Percentiles rank a stretch among this genome's conserved stretches.
phyloP scores from a whole-genome alignment of 2,329 filamentous ascomycete species.

The Fusarium mangiferae region DNA sequence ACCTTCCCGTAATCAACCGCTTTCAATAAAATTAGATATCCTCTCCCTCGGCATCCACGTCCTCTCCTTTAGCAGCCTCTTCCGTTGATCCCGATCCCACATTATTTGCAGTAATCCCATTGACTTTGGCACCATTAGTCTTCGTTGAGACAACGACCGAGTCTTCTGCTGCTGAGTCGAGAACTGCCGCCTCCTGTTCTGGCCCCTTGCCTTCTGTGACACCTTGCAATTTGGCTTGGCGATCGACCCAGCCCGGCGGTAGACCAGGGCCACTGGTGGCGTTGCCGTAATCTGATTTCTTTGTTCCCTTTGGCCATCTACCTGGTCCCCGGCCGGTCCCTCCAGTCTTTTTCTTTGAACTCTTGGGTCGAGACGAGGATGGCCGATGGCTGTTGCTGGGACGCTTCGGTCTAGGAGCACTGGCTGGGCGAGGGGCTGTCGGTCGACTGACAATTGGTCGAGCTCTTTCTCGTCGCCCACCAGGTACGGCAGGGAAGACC shows the following conservation, averaged over 20 bases:
- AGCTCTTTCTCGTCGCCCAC: conserved; percentile 59
- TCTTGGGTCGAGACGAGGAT: conserved; percentile 49
- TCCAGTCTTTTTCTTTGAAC: conserved; percentile 63
- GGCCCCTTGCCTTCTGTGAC: conserved; percentile 30
- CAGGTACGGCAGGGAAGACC: conserved; percentile 75
- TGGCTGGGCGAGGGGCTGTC: conserved; percentile 48
- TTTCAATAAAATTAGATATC: conserved; percentile 42
- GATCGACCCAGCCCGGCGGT: conserved; percentile 65
- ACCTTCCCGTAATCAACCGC: background rate
- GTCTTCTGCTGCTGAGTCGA: conserved; percentile 46
- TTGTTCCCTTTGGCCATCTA: conserved; percentile 74
- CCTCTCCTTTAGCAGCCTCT: conserved; percentile 35
- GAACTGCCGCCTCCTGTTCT: conserved; percentile 15
- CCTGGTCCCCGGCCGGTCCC: conserved; percentile 73
- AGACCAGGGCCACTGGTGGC: conserved; percentile 72
- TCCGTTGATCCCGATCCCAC: conserved; percentile 14
- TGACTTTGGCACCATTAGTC: conserved; percentile 35
- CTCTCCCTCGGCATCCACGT: conserved; percentile 51
- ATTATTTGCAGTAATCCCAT: conserved; percentile 19
- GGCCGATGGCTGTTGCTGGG: conserved; percentile 46
- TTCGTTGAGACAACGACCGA: conserved; percentile 48
- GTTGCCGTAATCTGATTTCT: conserved; percentile 75
- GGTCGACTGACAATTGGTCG: conserved; percentile 56
- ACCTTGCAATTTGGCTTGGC: conserved; percentile 30
- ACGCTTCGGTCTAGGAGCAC: conserved; percentile 53